Evolutionary conservation across 495 filamentous ascomycete species (phyloP), one percentile per base, ranked within the genome.

Genomic region (Penicillium maclennaniae): DNA sequence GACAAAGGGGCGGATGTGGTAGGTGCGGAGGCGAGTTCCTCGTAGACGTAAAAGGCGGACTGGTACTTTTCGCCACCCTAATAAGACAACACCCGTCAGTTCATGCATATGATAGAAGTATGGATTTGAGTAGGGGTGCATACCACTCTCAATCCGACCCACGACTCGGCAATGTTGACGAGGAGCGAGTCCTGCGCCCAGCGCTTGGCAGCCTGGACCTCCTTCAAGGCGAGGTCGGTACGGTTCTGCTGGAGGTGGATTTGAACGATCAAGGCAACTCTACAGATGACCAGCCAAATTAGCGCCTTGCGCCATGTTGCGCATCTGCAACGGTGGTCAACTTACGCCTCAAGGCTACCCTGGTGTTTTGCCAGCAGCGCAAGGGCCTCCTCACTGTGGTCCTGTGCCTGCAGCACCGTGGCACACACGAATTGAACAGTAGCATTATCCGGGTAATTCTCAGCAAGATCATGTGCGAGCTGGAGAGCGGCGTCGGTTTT

Each of bases 41-140:
- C 92, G 66, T 90, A 98, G 59, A 98, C 92, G 79, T 98, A 98
- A 75, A 93, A 98, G 34, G 92, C 87, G 59, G 90, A 87, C 69
- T 97, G 93, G 76, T 97, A 98, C 69, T 88, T 91, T 56, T 97
- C 92, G 55, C 91, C 91, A 63, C 93, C 93, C 89, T 95, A 45
- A 51, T 4, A 34, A 31, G 42, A 56, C 38, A 43, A 8, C 43
- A 12, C 6, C 9, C 1, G 45, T 51, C 23, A 59, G 45, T 48
- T 31, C 9, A 9, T n/a, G n/a, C 23, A 15, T 43, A 28, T n/a
- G 46, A 23, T 41, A 19, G 7, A 14, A 19, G 23, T 19, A 0
- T 17, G 3, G n/a, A 39, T 38, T 27, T 14, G 9, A 4, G 27
- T 43, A 19, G 27, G 28, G 23, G 27, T 53, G 82, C 85, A 41